Percentiles rank a stretch among this genome's conserved stretches.
Conservation (phyloP, 768 basidiomycete genomes). For the Lentinula sp. region DNA sequence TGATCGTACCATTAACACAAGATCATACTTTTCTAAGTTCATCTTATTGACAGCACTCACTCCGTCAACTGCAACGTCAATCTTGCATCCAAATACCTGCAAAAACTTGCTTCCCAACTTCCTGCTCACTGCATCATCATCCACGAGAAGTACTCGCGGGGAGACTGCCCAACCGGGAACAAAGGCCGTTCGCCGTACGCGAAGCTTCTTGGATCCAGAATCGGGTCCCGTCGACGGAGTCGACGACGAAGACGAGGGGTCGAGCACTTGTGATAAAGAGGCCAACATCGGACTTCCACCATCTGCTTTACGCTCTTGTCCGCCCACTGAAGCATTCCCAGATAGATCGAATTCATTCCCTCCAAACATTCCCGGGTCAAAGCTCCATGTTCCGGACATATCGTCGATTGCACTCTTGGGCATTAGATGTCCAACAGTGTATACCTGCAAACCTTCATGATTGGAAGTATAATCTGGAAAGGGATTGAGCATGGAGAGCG, state of each 20-base stretch:
- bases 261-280: slow-evolving; percentile 29
- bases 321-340: slow-evolving; percentile 10
- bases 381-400: slow-evolving; percentile 56
- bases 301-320: slow-evolving; percentile 2
- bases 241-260: slow-evolving; percentile 26
- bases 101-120: slow-evolving; percentile 88
- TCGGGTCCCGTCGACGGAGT: slow-evolving; percentile 11
- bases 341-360: slow-evolving; percentile 17
- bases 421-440: slow-evolving; percentile 73
- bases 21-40: slow-evolving; percentile 93
- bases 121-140: slow-evolving; percentile 91
- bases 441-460: slow-evolving; percentile 72
- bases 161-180: slow-evolving; percentile 90
- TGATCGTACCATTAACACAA: slow-evolving; percentile 78
- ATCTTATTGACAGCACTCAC: slow-evolving; percentile 91
- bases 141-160: slow-evolving; percentile 87
- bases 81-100: slow-evolving; percentile 92
- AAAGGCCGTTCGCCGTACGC: slow-evolving; percentile 71
- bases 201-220: slow-evolving; percentile 36
- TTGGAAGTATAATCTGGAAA: slow-evolving; percentile 9
- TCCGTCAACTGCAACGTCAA: slow-evolving; percentile 92
- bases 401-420: slow-evolving; percentile 49
- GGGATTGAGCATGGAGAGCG: slow-evolving; percentile 19
- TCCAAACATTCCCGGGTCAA: slow-evolving; percentile 27
- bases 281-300: slow-evolving; percentile 3